A percentile compares a stretch with the other conserved stretches of the same genome.
phyloP scores from a whole-genome alignment of 2,329 filamentous ascomycete species.

The Coleophoma crateriformis region DNA sequence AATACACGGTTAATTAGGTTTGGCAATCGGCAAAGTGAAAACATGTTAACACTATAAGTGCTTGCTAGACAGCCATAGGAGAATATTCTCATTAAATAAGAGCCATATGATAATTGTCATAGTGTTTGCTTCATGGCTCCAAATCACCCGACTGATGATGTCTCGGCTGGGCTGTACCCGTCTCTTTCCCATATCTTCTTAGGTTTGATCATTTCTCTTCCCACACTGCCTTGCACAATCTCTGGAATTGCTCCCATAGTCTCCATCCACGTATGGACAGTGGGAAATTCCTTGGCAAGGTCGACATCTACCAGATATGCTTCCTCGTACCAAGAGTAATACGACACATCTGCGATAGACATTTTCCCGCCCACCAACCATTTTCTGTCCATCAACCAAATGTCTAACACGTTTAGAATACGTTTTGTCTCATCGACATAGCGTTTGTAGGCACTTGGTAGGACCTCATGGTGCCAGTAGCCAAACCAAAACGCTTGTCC shows the following conservation, averaged over 20 bases:
- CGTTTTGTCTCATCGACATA: conserved; percentile 2
- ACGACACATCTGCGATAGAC: neutral
- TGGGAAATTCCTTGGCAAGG: neutral
- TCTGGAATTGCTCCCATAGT: neutral
- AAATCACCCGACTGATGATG: too few species aligned
- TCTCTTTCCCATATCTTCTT: neutral
- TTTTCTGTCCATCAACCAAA: neutral
- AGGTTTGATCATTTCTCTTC: neutral
- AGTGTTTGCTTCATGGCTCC: too few species aligned
- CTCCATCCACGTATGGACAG: neutral
- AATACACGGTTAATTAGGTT: too few species aligned
- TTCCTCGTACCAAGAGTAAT: neutral
- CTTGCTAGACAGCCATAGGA: too few species aligned
- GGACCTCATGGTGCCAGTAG: conserved; percentile 19
- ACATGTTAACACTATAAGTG: too few species aligned
- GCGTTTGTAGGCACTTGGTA: neutral
- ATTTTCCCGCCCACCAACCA: neutral
- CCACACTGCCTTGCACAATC: neutral
- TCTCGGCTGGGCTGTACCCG: too few species aligned
- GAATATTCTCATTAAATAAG: too few species aligned
- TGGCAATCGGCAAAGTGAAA: too few species aligned
- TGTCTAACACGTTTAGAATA: neutral
- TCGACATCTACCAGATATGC: neutral
- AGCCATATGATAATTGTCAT: too few species aligned
- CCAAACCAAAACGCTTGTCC: conserved; percentile 24